phyloP scores from a whole-genome alignment of 768 basidiomycete genomes.

The Pleurotus ostreatus region DNA sequence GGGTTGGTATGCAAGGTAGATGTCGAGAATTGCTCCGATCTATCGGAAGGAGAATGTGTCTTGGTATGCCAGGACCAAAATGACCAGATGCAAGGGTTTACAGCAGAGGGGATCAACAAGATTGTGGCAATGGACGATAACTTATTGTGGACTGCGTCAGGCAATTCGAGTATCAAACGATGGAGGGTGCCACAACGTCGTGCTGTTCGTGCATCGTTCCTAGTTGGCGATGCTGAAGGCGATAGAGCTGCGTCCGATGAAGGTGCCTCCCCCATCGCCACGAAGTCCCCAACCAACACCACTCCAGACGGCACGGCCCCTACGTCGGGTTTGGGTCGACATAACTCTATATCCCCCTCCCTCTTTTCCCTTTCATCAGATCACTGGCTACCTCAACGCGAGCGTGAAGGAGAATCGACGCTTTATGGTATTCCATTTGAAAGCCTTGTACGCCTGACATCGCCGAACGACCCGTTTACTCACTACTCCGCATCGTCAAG shows the following conservation, averaged over 20 bases:
- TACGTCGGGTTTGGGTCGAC: conserved; percentile 12
- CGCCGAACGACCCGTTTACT: conserved; percentile 60
- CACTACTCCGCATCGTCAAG: conserved; percentile 32
- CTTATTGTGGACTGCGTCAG: conserved; percentile 87
- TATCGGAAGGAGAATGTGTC: conserved; percentile 87
- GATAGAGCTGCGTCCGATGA: conserved; percentile 14
- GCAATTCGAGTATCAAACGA: conserved; percentile 73
- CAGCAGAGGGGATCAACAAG: conserved; percentile 65
- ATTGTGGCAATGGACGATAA: conserved; percentile 81
- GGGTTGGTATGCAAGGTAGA: conserved; percentile 93
- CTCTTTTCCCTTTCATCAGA: conserved; percentile 30
- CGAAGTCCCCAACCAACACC: background rate
- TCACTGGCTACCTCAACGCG: conserved; percentile 19
- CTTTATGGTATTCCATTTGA: conserved; percentile 67
- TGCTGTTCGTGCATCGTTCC: conserved; percentile 26
- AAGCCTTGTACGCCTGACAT: conserved; percentile 64
- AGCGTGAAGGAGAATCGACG: conserved; percentile 27
- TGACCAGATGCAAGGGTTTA: conserved; percentile 24
- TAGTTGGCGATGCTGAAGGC: conserved; percentile 20
- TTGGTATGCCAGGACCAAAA: conserved; percentile 70
- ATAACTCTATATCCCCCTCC: conserved; percentile 29
- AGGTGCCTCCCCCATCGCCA: background rate
- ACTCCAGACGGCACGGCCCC: conserved; percentile 8
- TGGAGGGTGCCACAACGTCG: conserved; percentile 69
- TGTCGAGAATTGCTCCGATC: conserved; percentile 73